phyloP scores from a whole-genome alignment of 306 rosid genomes.

The Arachis hypogaea region DNA sequence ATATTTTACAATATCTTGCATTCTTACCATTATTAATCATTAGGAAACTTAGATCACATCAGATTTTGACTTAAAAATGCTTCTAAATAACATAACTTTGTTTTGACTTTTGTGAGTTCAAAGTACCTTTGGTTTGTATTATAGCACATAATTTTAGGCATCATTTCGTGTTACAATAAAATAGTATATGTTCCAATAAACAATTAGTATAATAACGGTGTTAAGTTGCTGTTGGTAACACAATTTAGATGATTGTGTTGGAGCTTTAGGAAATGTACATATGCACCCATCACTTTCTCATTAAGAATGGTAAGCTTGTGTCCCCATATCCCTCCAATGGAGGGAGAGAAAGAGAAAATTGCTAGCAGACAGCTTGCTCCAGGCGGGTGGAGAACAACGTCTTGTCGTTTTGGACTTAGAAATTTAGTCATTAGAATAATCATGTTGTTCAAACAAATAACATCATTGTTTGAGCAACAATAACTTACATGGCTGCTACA shows the following conservation, averaged over 20 bases:
- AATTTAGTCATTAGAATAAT: background rate
- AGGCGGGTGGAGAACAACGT: conserved; percentile 9
- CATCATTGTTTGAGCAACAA: too few relatives aligned
- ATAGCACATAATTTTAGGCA: background rate
- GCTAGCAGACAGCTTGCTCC: conserved; percentile 11
- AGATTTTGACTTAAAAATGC: too few relatives aligned
- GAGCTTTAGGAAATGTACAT: conserved; percentile 6
- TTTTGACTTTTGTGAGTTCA: too few relatives aligned
- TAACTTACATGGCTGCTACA: background rate
- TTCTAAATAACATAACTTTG: too few relatives aligned
- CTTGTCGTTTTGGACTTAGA: background rate
- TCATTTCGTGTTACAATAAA: background rate
- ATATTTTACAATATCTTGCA: background rate
- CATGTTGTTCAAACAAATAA: too few relatives aligned
- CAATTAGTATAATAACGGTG: background rate
- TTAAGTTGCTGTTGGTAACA: background rate
- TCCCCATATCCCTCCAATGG: conserved; percentile 11
- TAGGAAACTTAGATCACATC: too few relatives aligned
- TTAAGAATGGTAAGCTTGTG: background rate
- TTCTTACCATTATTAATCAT: too few relatives aligned
- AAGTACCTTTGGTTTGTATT: background rate
- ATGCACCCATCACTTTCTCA: background rate
- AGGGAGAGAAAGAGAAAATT: background rate
- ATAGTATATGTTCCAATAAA: background rate
- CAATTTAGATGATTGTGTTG: background rate